Conservation (phyloP, 192 early-diverging fungal species). For the Backusella luteola region DNA sequence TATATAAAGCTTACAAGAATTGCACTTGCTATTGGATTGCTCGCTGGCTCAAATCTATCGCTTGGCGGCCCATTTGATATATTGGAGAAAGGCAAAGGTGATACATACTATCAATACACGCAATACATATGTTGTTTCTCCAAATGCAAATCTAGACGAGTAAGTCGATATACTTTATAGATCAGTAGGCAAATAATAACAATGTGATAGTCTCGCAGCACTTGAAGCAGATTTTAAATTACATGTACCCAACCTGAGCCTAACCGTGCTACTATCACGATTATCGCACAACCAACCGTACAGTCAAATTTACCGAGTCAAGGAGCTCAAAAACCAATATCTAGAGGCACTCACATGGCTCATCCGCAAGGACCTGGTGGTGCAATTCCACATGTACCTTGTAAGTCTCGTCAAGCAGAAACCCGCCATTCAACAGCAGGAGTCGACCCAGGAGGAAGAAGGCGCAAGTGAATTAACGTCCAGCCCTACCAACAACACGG, state of each 20-base stretch:
- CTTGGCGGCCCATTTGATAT: conserved; percentile 87
- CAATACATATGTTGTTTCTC: conserved; percentile 81
- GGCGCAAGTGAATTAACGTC: neutral
- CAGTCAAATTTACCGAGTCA: conserved; percentile 53
- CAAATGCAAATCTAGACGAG: conserved; percentile 57
- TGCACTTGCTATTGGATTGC: conserved; percentile 83
- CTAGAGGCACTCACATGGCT: conserved; percentile 83
- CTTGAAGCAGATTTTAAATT: conserved; percentile 56
- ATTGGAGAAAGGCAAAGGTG: conserved; percentile 90
- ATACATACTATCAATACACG: conserved; percentile 76
- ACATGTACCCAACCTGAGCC: conserved; percentile 55
- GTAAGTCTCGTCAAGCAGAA: conserved; percentile 52
- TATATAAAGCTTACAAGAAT: conserved; percentile 64
- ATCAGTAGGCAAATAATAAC: neutral
- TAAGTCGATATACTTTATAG: conserved; percentile 23
- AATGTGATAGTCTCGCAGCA: conserved; percentile 10
- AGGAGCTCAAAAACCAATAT: conserved; percentile 64
- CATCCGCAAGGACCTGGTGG: conserved; percentile 71
- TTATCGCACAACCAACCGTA: conserved; percentile 57
- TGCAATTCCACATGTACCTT: conserved; percentile 83
- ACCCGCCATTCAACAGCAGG: conserved; percentile 8
- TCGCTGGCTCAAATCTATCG: conserved; percentile 93
- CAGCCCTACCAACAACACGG: conserved; percentile 29
- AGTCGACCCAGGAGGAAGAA: neutral
- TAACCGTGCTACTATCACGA: conserved; percentile 55